Evolutionary conservation across 805 yeast genomes (phyloP).

Genomic region (Wickerhamiella hasegawae): DNA sequence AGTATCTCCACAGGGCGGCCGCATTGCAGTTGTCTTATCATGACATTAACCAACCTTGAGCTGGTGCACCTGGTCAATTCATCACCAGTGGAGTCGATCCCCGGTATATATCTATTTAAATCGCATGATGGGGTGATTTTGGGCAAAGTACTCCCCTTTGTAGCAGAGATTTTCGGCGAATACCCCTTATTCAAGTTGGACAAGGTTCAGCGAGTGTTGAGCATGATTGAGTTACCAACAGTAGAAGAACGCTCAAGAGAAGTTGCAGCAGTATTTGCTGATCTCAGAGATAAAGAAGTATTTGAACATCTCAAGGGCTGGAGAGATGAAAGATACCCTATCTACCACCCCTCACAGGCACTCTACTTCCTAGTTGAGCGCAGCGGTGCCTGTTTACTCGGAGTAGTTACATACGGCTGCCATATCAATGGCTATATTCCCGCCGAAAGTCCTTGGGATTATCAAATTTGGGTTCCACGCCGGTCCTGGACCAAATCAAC

Average conservation of each 20-base stretch:
- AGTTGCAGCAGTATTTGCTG: constrained; percentile 8
- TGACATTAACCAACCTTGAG: constrained; percentile 3
- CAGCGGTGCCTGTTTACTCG: constrained; percentile 63
- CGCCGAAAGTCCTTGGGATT: constrained; percentile 20
- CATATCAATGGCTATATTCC: constrained; percentile 71
- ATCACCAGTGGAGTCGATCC: constrained; percentile 1
- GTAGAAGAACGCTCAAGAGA: constrained; percentile 3
- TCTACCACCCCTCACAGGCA: constrained; percentile 37
- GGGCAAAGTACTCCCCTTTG: constrained; percentile 11
- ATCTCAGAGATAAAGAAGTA: constrained; percentile 12
- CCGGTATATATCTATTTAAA: constrained; percentile 14
- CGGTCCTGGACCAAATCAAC: constrained; percentile 68
- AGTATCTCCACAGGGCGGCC: no score
- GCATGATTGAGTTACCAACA: background rate
- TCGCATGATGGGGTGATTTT: constrained; percentile 19
- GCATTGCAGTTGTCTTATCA: no score
- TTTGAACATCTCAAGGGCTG: constrained; percentile 32
- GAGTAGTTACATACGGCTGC: constrained; percentile 80
- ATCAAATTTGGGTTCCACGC: constrained; percentile 63
- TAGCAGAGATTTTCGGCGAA: constrained; percentile 4
- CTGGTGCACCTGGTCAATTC: constrained; percentile 6
- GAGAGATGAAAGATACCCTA: constrained; percentile 72
- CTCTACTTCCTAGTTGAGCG: constrained; percentile 67
- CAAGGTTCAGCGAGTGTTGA: background rate
- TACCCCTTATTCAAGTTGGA: constrained; percentile 1